Percentiles rank a stretch among this genome's conserved stretches.
These are phyloP conservation scores for Periconia digitata DNA, from an alignment of 2,329 filamentous ascomycete species.

Conservation along the genomic window DNA sequence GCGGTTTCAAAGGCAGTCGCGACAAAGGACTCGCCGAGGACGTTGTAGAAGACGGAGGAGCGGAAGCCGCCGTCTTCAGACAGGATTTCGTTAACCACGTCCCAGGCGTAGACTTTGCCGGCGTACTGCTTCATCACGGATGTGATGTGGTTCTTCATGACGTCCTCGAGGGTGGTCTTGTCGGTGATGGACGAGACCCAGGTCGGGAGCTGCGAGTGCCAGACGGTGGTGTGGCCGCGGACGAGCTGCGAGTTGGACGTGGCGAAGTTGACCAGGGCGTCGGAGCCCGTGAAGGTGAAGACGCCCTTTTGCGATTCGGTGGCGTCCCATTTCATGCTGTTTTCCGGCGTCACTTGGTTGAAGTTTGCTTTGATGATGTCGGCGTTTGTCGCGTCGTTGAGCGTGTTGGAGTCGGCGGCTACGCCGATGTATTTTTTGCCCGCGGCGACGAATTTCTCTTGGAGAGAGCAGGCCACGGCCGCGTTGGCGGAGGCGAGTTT, in stretches of 20 bases:
- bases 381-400: conserved; percentile 54
- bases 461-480: conserved; percentile 42
- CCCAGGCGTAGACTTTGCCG: conserved; percentile 65
- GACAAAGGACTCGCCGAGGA: conserved; percentile 71
- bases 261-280: conserved; percentile 64
- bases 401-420: conserved; percentile 56
- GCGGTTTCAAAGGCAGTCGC: conserved; percentile 70
- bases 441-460: conserved; percentile 60
- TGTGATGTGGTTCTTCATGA: conserved; percentile 62
- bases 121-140: conserved; percentile 61
- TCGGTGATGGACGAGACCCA: conserved; percentile 63
- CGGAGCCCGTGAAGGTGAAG: conserved; percentile 61
- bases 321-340: conserved; percentile 71
- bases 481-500: conserved; percentile 1
- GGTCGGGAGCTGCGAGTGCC: conserved; percentile 55
- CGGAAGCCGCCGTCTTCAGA: conserved; percentile 62
- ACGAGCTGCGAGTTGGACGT: conserved; percentile 57
- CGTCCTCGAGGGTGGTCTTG: conserved; percentile 54
- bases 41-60: conserved; percentile 63
- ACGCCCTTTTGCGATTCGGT: conserved; percentile 50
- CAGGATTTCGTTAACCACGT: conserved; percentile 65
- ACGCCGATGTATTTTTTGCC: conserved; percentile 72
- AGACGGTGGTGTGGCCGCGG: conserved; percentile 66
- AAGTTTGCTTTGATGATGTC: conserved; percentile 63
- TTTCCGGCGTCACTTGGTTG: conserved; percentile 67